phyloP scores from a whole-genome alignment of 2,329 filamentous ascomycete species.

The Colletotrichum caudatum region DNA sequence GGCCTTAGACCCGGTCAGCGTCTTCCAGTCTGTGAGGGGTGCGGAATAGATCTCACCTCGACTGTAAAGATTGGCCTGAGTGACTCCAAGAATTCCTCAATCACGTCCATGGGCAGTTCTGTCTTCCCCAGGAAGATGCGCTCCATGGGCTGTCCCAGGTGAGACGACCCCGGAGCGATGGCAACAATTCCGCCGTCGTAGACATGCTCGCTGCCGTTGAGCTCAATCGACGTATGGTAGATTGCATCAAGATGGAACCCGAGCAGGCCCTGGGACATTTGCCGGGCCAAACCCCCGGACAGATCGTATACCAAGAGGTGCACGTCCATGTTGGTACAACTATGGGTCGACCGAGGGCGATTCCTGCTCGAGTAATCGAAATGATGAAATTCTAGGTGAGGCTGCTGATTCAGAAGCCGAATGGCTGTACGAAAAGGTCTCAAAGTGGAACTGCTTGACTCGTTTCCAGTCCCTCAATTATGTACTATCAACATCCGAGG shows the following conservation, averaged over 20 bases:
- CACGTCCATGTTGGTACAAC: conserved; percentile 72
- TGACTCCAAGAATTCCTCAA: conserved; percentile 89
- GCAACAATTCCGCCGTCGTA: conserved; percentile 90
- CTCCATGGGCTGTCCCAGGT: conserved; percentile 87
- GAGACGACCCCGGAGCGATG: conserved; percentile 83
- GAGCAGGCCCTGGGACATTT: conserved; percentile 66
- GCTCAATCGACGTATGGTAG: conserved; percentile 92
- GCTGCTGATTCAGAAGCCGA: neutral
- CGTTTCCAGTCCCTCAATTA: neutral
- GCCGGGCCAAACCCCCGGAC: conserved; percentile 69
- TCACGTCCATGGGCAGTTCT: conserved; percentile 81
- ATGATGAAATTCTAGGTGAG: neutral
- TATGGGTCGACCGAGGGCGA: neutral
- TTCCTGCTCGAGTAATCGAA: neutral
- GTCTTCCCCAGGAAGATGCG: conserved; percentile 80
- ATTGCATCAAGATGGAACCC: conserved; percentile 84
- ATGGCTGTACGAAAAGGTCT: neutral
- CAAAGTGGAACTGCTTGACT: no score
- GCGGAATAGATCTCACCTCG: conserved; percentile 63
- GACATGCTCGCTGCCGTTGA: conserved; percentile 88
- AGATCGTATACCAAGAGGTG: conserved; percentile 84
- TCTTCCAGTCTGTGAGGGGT: neutral
- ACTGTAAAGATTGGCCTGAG: conserved; percentile 84
- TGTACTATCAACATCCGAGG: conserved; percentile 17
- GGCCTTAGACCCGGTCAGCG: conserved; percentile 61